Evolutionary conservation across 2,329 filamentous ascomycete species (phyloP).

Genomic region (Monilinia aucupariae): DNA sequence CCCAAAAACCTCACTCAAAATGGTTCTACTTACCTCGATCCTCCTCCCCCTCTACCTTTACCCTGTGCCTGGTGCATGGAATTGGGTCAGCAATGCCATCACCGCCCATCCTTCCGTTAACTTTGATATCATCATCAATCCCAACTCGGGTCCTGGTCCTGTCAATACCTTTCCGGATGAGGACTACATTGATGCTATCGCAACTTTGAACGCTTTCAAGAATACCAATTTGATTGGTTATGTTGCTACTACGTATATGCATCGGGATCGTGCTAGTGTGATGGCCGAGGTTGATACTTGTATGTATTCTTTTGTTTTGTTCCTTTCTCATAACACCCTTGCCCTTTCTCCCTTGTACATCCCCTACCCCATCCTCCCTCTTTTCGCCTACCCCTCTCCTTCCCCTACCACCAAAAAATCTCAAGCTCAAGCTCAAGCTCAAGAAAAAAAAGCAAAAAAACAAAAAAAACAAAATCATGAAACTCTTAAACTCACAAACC

Average conservation of each 20-base stretch:
- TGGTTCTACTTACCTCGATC: not conserved
- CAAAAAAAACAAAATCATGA: too few relatives aligned
- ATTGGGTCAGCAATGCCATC: not conserved
- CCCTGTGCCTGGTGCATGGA: not conserved
- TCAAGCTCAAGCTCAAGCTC: too few relatives aligned
- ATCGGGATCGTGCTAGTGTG: not conserved
- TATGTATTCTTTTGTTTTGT: not conserved
- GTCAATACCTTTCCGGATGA: not conserved
- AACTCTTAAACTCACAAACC: too few relatives aligned
- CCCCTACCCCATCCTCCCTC: not conserved
- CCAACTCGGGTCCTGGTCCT: not conserved
- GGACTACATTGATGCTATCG: not conserved
- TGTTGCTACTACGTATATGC: not conserved
- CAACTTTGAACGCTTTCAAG: not conserved
- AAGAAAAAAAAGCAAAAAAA: too few relatives aligned
- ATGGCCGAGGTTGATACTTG: not conserved
- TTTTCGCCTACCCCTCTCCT: too few relatives aligned
- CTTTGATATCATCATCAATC: slow-evolving; percentile 9
- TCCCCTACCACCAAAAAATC: too few relatives aligned
- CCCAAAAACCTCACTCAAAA: not conserved
- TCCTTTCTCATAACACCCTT: too few relatives aligned
- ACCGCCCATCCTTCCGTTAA: not conserved
- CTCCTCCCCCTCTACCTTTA: slow-evolving; percentile 11
- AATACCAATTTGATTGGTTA: not conserved
- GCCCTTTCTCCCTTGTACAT: too few relatives aligned